Percentiles rank a stretch among this genome's conserved stretches.
Conservation (phyloP, 257 asterid genomes). For the Primulina eburnea region DNA sequence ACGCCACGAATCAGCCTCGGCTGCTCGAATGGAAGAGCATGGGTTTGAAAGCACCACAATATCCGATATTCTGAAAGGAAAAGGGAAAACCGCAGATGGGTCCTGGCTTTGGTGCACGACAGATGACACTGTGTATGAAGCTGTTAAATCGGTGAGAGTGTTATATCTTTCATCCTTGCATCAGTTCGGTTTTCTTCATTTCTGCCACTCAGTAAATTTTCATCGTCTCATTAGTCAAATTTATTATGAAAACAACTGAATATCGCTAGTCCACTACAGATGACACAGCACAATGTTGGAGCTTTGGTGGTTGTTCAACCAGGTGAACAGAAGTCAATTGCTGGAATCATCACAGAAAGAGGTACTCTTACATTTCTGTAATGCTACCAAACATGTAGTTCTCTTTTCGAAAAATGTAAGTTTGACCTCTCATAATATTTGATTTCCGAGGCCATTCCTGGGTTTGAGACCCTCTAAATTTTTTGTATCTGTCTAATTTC, state of each 20-base stretch:
- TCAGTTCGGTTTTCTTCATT: no score
- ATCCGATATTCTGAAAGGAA: constrained; percentile 61
- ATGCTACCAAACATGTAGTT: not conserved
- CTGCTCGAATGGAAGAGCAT: constrained; percentile 91
- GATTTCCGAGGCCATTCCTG: no score
- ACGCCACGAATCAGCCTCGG: constrained; percentile 65
- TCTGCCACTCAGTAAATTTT: no score
- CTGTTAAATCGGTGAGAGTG: constrained; percentile 81
- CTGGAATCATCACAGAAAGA: constrained; percentile 52
- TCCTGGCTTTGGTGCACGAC: constrained; percentile 99
- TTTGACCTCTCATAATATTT: no score
- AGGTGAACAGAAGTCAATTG: constrained; percentile 42
- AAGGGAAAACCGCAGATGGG: constrained; percentile 90
- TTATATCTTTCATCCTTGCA: not conserved
- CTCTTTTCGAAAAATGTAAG: no score
- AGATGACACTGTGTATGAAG: constrained; percentile 84
- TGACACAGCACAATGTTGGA: constrained; percentile 63
- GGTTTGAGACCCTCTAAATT: no score
- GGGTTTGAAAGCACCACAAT: constrained; percentile 91
- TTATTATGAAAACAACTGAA: no score
- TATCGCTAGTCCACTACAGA: constrained; percentile 24
- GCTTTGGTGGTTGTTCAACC: constrained; percentile 60
- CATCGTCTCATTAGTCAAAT: not conserved
- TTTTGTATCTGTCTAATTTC: no score
- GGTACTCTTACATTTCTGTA: constrained; percentile 22